Percentiles rank a stretch among this genome's conserved stretches.
Evolutionary conservation across 805 yeast species (phyloP).

Genomic region (Soucietia sequanensis): DNA sequence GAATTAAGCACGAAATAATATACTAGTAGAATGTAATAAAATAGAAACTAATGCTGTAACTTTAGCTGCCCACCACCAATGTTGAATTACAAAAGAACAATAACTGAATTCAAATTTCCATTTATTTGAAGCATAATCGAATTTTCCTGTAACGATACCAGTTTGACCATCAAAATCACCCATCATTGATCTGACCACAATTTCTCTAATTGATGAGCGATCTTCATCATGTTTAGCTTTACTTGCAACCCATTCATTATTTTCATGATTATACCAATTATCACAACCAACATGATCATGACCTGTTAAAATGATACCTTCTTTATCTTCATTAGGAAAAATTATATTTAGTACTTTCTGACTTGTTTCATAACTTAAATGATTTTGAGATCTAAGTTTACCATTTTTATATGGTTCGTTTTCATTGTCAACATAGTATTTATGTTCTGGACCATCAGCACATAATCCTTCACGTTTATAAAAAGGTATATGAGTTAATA

Average conservation of each 20-base stretch:
- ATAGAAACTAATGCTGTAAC: slow-evolving; percentile 36
- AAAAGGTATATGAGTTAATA: slow-evolving; percentile 88
- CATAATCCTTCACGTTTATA: slow-evolving; percentile 81
- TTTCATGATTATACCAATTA: slow-evolving; percentile 50
- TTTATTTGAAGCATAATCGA: slow-evolving; percentile 33
- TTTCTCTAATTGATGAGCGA: slow-evolving; percentile 56
- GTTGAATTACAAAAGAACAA: slow-evolving; percentile 86
- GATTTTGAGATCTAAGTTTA: slow-evolving; percentile 80
- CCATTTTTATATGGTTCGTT: slow-evolving; percentile 69
- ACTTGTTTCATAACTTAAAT: slow-evolving; percentile 64
- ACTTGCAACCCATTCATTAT: slow-evolving; percentile 56
- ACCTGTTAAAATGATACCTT: slow-evolving; percentile 86
- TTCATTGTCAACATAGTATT: slow-evolving; percentile 48
- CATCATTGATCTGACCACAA: slow-evolving; percentile 92
- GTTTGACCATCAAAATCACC: slow-evolving; percentile 92
- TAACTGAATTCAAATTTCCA: slow-evolving; percentile 72
- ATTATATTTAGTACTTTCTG: slow-evolving; percentile 68
- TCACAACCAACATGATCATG: slow-evolving; percentile 97
- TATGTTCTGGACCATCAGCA: slow-evolving; percentile 73
- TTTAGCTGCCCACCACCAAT: slow-evolving; percentile 93
- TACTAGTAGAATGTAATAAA: slow-evolving; percentile 23
- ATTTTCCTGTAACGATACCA: slow-evolving; percentile 79
- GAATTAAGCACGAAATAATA: slow-evolving; percentile 3
- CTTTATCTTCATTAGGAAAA: slow-evolving; percentile 58
- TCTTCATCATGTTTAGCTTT: slow-evolving; percentile 27